Conservation (phyloP, 192 early-diverging fungal genomes). For the Backusella parvicylindrica region DNA sequence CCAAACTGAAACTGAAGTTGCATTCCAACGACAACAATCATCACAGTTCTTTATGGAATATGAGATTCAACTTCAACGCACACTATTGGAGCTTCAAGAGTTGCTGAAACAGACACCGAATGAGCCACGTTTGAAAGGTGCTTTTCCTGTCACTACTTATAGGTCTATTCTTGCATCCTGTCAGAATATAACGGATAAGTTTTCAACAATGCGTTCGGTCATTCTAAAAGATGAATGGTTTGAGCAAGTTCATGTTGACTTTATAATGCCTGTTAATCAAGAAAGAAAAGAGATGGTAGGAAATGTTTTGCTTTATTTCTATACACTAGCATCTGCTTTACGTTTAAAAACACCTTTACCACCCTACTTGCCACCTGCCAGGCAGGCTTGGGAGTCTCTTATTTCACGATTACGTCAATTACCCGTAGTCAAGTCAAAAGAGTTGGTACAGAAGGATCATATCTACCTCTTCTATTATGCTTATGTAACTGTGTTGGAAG, state of each 20-base stretch:
- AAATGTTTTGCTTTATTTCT: constrained; percentile 71
- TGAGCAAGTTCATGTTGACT: constrained; percentile 47
- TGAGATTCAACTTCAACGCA: constrained; percentile 65
- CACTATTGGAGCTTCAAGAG: constrained; percentile 58
- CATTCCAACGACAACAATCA: constrained; percentile 21
- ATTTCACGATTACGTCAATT: constrained; percentile 59
- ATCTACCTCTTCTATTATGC: constrained; percentile 81
- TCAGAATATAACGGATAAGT: constrained; percentile 73
- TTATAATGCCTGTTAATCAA: constrained; percentile 56
- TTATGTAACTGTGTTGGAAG: constrained; percentile 72
- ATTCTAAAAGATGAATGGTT: constrained; percentile 58
- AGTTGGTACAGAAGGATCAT: constrained; percentile 47
- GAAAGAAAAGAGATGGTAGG: constrained; percentile 68
- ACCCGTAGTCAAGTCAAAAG: constrained; percentile 44
- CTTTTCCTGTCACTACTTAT: constrained; percentile 68
- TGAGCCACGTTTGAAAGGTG: constrained; percentile 81
- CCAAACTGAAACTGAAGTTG: constrained; percentile 9
- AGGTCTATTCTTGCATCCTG: constrained; percentile 62
- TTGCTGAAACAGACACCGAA: constrained; percentile 69
- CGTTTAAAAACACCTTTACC: constrained; percentile 82
- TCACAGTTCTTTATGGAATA: constrained; percentile 64
- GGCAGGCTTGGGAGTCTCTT: constrained; percentile 56
- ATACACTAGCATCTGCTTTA: constrained; percentile 77
- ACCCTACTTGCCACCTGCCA: constrained; percentile 70
- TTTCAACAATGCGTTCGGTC: constrained; percentile 71